Evolutionary conservation across 768 basidiomycete species (phyloP).

Genomic region (Suillus brevipes): DNA sequence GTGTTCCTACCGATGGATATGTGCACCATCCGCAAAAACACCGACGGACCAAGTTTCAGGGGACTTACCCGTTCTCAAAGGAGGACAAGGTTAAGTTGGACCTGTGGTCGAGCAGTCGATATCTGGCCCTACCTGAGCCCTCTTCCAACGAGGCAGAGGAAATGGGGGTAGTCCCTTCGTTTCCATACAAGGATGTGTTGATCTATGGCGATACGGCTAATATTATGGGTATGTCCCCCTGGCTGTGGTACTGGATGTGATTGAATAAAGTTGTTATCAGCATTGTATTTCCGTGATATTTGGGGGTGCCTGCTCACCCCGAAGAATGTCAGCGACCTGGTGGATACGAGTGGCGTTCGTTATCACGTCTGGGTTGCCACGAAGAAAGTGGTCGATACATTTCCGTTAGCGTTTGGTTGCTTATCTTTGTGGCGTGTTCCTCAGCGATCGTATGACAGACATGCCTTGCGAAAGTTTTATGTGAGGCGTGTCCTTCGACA

Average conservation of each 20-base stretch:
- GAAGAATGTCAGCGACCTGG: conserved; percentile 26
- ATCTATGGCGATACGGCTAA: conserved; percentile 42
- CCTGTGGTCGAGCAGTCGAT: background rate
- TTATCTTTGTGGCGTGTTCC: background rate
- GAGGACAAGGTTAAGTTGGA: conserved; percentile 1
- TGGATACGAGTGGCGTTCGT: conserved; percentile 27
- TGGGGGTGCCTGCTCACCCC: conserved; percentile 38
- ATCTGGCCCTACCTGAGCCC: background rate
- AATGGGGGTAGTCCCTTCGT: conserved; percentile 36
- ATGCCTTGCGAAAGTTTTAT: background rate
- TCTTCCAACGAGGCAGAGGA: conserved; percentile 17
- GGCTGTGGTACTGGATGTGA: background rate
- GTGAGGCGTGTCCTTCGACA: conserved; percentile 16
- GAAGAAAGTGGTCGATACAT: conserved; percentile 30
- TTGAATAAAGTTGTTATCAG: conserved; percentile 15
- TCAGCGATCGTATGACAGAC: background rate
- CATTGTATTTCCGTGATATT: conserved; percentile 34
- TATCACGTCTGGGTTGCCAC: conserved; percentile 38
- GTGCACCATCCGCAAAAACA: background rate
- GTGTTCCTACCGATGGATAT: conserved; percentile 2
- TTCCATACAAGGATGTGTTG: conserved; percentile 29
- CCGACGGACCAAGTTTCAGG: background rate
- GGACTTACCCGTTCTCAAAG: conserved; percentile 4
- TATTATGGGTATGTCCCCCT: conserved; percentile 40
- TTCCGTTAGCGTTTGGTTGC: conserved; percentile 12